These are phyloP conservation scores for Cladophialophora chaetospira DNA, from an alignment of 2,329 filamentous ascomycete species.

Conservation along the genomic window DNA sequence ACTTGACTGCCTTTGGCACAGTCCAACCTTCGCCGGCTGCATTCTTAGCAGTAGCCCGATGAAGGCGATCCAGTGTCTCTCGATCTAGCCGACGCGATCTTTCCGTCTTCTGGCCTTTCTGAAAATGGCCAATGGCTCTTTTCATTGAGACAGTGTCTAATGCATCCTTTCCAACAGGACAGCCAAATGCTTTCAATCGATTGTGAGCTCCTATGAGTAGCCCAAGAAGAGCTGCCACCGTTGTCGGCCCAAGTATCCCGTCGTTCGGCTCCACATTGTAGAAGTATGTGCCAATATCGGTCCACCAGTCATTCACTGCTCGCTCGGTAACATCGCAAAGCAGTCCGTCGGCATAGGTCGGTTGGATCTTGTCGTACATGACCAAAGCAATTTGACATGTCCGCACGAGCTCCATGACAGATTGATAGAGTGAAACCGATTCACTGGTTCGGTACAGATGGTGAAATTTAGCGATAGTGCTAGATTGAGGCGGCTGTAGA, in stretches of 20 bases:
- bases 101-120: slow-evolving; percentile 81
- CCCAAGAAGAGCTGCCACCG: slow-evolving; percentile 82
- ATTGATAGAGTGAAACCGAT: slow-evolving; percentile 72
- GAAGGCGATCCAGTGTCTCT: slow-evolving; percentile 77
- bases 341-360: slow-evolving; percentile 86
- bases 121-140: slow-evolving; percentile 81
- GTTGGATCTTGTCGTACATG: slow-evolving; percentile 83
- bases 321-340: slow-evolving; percentile 91
- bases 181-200: slow-evolving; percentile 79
- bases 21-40: slow-evolving; percentile 88
- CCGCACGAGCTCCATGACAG: slow-evolving; percentile 86
- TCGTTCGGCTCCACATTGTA: slow-evolving; percentile 92
- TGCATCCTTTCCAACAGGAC: slow-evolving; percentile 83
- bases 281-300: slow-evolving; percentile 85
- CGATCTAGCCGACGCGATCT: slow-evolving; percentile 78
- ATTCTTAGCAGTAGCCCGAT: slow-evolving; percentile 83
- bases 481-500: slow-evolving; percentile 72
- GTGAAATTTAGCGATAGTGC: slow-evolving; percentile 86
- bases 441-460: slow-evolving; percentile 88
- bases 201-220: slow-evolving; percentile 89
- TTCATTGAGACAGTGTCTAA: slow-evolving; percentile 85
- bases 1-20: slow-evolving; percentile 91
- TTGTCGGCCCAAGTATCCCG: slow-evolving; percentile 88
- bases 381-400: slow-evolving; percentile 86
- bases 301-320: slow-evolving; percentile 94